Conservation (phyloP, 139 green algal species). For the Chlamydomonas sp. region DNA sequence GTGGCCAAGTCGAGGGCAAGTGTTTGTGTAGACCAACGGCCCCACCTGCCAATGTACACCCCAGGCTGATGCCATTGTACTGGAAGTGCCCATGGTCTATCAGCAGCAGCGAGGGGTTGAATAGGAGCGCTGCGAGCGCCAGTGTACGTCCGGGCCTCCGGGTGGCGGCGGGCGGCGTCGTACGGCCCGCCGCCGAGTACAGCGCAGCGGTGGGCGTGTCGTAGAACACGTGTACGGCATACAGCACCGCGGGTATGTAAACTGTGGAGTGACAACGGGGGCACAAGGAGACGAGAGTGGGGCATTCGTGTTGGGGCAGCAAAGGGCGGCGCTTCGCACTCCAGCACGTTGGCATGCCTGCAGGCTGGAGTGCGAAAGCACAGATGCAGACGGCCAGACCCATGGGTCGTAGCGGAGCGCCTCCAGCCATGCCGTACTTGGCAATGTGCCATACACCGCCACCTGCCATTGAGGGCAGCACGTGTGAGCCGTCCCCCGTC, state of each 20-base stretch:
- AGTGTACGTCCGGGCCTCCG: conserved; percentile 16
- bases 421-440: not conserved
- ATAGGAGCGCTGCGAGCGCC: conserved; percentile 65
- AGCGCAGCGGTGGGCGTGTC: not conserved
- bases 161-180: not conserved
- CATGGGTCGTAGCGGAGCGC: not conserved
- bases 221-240: conserved; percentile 28
- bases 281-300: not conserved
- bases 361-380: too few relatives aligned
- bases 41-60: conserved; percentile 20
- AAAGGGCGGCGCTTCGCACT: not conserved
- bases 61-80: conserved; percentile 67
- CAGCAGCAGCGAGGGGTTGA: conserved; percentile 88
- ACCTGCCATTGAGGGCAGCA: not conserved
- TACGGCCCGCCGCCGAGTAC: not conserved
- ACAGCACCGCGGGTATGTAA: conserved; percentile 83
- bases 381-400: too few relatives aligned
- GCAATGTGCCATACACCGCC: not conserved
- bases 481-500: too few relatives aligned
- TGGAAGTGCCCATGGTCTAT: conserved; percentile 99
- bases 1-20: conserved; percentile 1
- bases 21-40: too few relatives aligned
- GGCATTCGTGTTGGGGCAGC: not conserved
- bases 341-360: too few relatives aligned
- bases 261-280: conserved; percentile 55